A percentile compares a stretch with the other conserved stretches of the same genome.
Conservation (phyloP, 169 alveolate genomes). For the Amoebophrya sp. region DNA sequence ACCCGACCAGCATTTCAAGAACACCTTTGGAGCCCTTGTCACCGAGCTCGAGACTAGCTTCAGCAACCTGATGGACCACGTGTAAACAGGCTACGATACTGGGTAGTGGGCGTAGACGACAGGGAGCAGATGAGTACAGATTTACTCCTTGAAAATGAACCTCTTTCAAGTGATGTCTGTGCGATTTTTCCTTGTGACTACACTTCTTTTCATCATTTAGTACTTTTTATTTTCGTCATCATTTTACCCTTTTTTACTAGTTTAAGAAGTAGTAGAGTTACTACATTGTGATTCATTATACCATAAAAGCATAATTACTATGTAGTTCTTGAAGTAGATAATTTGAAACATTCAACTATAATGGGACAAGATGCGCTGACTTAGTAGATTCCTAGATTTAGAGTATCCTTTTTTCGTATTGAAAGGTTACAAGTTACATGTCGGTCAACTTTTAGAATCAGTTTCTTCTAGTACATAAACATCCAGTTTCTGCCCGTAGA, state of each 20-base stretch:
- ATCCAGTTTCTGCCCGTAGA: no score
- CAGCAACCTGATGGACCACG: slow-evolving; percentile 29
- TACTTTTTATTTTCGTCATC: background rate
- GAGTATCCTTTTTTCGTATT: no score
- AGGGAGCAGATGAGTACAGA: background rate
- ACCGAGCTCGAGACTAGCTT: slow-evolving; percentile 27
- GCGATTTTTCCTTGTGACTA: background rate
- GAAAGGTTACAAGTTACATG: no score
- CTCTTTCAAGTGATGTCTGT: background rate
- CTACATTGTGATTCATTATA: no score
- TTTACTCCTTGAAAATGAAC: no score
- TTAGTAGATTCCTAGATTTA: no score
- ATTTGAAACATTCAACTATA: no score
- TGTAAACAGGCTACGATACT: background rate
- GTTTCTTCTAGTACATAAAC: no score
- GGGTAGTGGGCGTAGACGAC: background rate
- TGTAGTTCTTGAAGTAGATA: no score
- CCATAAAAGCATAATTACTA: no score
- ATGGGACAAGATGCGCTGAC: no score
- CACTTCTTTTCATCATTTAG: background rate
- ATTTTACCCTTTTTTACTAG: background rate
- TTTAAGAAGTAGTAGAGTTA: background rate
- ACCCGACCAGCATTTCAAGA: slow-evolving; percentile 58
- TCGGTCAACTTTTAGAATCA: no score
- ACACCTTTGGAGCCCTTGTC: slow-evolving; percentile 50